Conservation (phyloP, 768 basidiomycete genomes). For the Cyathus striatus region DNA sequence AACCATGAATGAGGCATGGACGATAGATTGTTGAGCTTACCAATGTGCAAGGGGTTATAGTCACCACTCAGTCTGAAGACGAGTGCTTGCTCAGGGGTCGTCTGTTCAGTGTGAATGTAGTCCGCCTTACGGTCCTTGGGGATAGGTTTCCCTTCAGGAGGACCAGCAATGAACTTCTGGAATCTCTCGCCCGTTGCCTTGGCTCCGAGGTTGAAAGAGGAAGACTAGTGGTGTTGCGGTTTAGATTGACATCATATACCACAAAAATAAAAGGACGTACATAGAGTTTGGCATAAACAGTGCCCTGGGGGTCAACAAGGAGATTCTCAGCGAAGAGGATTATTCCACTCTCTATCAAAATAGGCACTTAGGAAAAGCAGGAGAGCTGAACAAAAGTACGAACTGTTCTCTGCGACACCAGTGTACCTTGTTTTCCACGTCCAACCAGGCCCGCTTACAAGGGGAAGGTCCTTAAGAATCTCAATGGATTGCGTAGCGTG, state of each 20-base stretch:
- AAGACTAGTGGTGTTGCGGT: constrained; percentile 31
- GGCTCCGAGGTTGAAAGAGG: constrained; percentile 67
- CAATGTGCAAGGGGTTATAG: constrained; percentile 76
- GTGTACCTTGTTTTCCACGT: constrained; percentile 59
- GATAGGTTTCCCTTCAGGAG: constrained; percentile 55
- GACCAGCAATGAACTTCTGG: constrained; percentile 54
- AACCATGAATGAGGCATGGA: not conserved
- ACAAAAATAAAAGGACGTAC: constrained; percentile 24
- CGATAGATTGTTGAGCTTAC: constrained; percentile 23
- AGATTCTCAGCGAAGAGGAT: constrained; percentile 59
- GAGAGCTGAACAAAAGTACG: constrained; percentile 14
- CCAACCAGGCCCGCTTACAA: constrained; percentile 78
- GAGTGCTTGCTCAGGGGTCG: constrained; percentile 61
- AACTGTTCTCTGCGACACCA: constrained; percentile 80
- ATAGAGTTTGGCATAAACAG: constrained; percentile 57
- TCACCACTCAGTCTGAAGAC: constrained; percentile 74
- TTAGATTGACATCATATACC: not conserved
- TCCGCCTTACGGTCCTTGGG: constrained; percentile 60
- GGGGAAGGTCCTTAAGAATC: constrained; percentile 72
- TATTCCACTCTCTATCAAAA: constrained; percentile 61
- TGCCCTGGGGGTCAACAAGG: constrained; percentile 60
- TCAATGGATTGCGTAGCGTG: constrained; percentile 80
- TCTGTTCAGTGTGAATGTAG: constrained; percentile 57
- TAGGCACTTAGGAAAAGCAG: constrained; percentile 2
- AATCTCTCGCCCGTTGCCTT: constrained; percentile 60